phyloP scores from a whole-genome alignment of 305 asterid species.

The Fraxinus velutina region DNA sequence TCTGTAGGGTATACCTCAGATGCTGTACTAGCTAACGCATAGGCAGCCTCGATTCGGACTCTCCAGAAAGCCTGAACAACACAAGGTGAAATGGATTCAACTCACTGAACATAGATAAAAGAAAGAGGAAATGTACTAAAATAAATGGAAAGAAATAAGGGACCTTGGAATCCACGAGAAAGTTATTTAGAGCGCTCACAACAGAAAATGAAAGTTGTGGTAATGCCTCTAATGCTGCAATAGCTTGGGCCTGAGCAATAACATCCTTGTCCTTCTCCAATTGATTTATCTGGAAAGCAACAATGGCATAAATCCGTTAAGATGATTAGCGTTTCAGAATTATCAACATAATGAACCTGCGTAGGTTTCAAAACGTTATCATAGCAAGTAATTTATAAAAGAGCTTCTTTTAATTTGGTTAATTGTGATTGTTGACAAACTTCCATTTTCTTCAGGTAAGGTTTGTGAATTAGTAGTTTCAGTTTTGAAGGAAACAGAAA shows the following conservation, averaged over 20 bases:
- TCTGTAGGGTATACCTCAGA: slow-evolving; percentile 56
- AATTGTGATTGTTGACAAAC: slow-evolving; percentile 4
- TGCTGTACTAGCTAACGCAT: slow-evolving; percentile 84
- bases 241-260: slow-evolving; percentile 94
- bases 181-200: slow-evolving; percentile 73
- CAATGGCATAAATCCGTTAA: slow-evolving; percentile 11
- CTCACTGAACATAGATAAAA: slow-evolving; percentile 17
- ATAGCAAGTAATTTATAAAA: slow-evolving; percentile 13
- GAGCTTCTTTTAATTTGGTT: slow-evolving; percentile 1
- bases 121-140: neutral
- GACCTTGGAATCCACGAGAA: slow-evolving; percentile 92
- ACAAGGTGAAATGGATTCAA: slow-evolving; percentile 24
- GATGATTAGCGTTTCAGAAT: slow-evolving; percentile 13
- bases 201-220: slow-evolving; percentile 83
- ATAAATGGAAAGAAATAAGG: slow-evolving; percentile 21
- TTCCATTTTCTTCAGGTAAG: slow-evolving; percentile 10
- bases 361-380: neutral
- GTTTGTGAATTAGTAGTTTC: neutral
- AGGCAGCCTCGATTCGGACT: slow-evolving; percentile 90
- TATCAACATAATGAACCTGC: slow-evolving; percentile 11
- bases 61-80: slow-evolving; percentile 86
- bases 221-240: slow-evolving; percentile 68
- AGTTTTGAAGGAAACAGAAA: neutral
- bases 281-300: slow-evolving; percentile 71
- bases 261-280: slow-evolving; percentile 98